Base-by-base conservation (phyloP, 768 basidiomycete genomes). In the Suillus brevipes region DNA sequence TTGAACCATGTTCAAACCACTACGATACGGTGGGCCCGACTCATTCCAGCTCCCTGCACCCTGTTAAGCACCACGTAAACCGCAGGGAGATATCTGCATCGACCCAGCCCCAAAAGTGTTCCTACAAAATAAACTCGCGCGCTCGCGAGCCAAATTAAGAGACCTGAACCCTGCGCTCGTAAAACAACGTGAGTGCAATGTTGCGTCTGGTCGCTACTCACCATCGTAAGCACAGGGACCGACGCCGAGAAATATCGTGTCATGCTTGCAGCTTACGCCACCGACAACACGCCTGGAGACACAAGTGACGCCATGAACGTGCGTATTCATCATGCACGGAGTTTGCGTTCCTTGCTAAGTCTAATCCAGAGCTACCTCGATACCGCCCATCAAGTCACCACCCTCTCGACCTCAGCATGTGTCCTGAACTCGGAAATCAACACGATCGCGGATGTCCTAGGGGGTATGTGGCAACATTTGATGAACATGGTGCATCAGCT, bases 91-190 rank as follows among this genome's bases (percentile, higher is more conserved):
- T 7, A 84, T 93, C 75, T 88, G 79, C 71, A 74, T 88, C 14
- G 93, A 94, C 42, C 78, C 84, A 25, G 84, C 83, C 9, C 88
- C 93, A 0, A 94, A 91, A 75, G 81, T 92, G 2, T 86, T 91
- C 72, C 79, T 95, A 25, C 93, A 95, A 78, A 95, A 95, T 73
- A 90, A 88, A 67, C 82, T 94, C 31, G 77, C 78, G 60, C 83
- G 81, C 64, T 85, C 84, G 64, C 82, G 85, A 63, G 78, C 74
- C 40, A 92, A 90, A 77, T 72, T 91, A n/a, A 71, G 79, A 60
- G 92, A 94, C 67, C 73, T 91, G 9, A 74, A 70, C n/a, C 81
- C 87, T 6, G 69, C 88, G 16, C 78, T 91, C 7, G 75, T 82
- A n/a, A 69, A 82, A 8, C 91, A 91, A 74, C 82, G 92, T 92